Percentiles rank a stretch among this genome's conserved stretches.
phyloP scores from a whole-genome alignment of 2,329 filamentous ascomycete genomes.

The Colletotrichum lini region DNA sequence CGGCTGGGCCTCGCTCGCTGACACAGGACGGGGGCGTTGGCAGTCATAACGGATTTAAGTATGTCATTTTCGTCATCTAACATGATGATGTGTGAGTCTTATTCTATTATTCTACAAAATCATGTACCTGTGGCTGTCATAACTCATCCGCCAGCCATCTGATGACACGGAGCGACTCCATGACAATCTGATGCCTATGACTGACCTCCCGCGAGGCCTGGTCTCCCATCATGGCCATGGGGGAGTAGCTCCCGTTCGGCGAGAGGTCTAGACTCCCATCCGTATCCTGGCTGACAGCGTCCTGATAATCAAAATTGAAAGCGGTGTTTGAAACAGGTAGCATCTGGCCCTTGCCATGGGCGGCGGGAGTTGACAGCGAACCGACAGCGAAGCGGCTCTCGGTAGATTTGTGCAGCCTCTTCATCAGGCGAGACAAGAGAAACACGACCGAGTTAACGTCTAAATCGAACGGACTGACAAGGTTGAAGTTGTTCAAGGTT shows the following conservation, averaged over 20 bases:
- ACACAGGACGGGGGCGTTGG: not conserved
- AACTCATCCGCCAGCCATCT: constrained; percentile 38
- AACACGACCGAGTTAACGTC: constrained; percentile 38
- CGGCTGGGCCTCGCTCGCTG: too few relatives aligned
- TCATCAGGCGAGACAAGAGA: constrained; percentile 34
- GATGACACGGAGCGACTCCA: constrained; percentile 37
- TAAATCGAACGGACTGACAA: constrained; percentile 30
- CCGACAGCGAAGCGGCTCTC: constrained; percentile 21
- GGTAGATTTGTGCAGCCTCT: constrained; percentile 33
- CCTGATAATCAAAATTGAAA: constrained; percentile 29
- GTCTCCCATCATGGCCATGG: constrained; percentile 28
- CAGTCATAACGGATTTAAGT: not conserved
- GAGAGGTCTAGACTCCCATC: constrained; percentile 23
- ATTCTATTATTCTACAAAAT: too few relatives aligned
- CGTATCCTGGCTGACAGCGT: constrained; percentile 23
- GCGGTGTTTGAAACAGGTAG: not conserved
- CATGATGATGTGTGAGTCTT: not conserved
- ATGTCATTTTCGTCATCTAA: too few relatives aligned
- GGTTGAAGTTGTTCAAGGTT: constrained; percentile 17
- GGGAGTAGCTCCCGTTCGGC: constrained; percentile 3
- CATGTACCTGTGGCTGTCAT: constrained; percentile 19
- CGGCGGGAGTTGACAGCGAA: not conserved
- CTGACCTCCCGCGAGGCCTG: constrained; percentile 27
- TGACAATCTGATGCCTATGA: constrained; percentile 32
- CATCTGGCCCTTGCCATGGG: not conserved